Percentiles rank a stretch among this genome's conserved stretches.
These are phyloP conservation scores for Penicillium bialowiezense DNA, from an alignment of 495 filamentous ascomycete species.

Conservation along the genomic window DNA sequence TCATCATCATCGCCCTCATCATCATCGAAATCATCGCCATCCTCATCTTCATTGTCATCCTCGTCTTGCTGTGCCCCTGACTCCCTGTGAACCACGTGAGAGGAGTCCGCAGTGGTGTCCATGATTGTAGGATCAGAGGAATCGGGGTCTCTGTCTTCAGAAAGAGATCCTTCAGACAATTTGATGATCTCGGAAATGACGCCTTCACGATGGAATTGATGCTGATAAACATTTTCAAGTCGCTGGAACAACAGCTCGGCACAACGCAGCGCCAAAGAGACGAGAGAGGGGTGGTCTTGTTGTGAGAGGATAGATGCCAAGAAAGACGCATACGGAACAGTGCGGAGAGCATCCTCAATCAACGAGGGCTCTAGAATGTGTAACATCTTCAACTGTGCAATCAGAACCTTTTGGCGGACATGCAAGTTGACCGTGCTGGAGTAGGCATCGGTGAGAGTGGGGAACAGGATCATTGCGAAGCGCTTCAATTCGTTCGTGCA, in stretches of 20 bases:
- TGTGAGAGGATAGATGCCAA: constrained; percentile 94
- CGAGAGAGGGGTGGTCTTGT: constrained; percentile 85
- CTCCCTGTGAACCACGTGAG: neutral
- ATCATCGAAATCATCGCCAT: constrained; percentile 53
- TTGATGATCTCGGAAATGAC: constrained; percentile 90
- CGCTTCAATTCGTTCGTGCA: constrained; percentile 85
- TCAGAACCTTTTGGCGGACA: constrained; percentile 95
- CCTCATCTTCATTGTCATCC: constrained; percentile 52
- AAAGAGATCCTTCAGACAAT: constrained; percentile 56
- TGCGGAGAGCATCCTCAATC: constrained; percentile 80
- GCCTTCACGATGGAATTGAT: constrained; percentile 96
- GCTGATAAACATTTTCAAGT: constrained; percentile 81
- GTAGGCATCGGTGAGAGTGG: constrained; percentile 94
- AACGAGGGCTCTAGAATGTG: constrained; percentile 86
- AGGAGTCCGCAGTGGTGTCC: constrained; percentile 21
- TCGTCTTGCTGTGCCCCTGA: constrained; percentile 33
- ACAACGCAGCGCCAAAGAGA: constrained; percentile 82
- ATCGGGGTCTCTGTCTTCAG: constrained; percentile 21
- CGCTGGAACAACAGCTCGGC: constrained; percentile 83
- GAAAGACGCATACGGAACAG: constrained; percentile 96
- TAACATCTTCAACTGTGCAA: constrained; percentile 95
- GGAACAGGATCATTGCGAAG: constrained; percentile 93
- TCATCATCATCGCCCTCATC: constrained; percentile 61
- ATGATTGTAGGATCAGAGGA: constrained; percentile 11
- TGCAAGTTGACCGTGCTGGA: constrained; percentile 97